Conservation (phyloP, 2,329 filamentous ascomycete genomes). For the Diaporthe aspalathi region DNA sequence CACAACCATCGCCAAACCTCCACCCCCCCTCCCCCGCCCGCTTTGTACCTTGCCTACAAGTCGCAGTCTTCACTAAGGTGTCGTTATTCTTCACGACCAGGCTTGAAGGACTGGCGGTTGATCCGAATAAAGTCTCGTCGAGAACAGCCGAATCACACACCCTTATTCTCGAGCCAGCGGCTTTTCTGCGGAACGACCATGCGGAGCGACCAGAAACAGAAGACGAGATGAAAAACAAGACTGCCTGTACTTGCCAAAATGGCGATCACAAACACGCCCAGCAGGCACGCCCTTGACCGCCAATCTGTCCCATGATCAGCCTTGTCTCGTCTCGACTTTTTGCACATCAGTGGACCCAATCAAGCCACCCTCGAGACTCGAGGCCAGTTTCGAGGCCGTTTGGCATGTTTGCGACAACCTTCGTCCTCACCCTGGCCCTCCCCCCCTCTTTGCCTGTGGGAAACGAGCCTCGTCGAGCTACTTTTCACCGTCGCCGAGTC, state of each 20-base stretch:
- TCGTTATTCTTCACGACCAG: neutral
- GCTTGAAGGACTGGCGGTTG: neutral
- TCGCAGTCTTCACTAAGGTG: neutral
- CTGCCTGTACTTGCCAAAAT: constrained; percentile 7
- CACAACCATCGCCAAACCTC: neutral
- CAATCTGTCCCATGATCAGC: constrained; percentile 27
- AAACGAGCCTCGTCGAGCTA: neutral
- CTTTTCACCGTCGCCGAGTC: constrained; percentile 17
- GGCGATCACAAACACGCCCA: constrained; percentile 34
- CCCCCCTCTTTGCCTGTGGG: neutral
- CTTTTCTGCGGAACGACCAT: constrained; percentile 15
- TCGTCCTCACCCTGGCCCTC: constrained; percentile 1
- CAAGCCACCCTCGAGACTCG: constrained; percentile 14
- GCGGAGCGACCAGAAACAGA: constrained; percentile 11
- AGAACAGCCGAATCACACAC: neutral
- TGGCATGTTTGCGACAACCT: constrained; percentile 29
- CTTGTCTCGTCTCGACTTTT: constrained; percentile 38
- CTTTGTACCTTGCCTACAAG: neutral
- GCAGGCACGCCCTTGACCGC: constrained; percentile 20
- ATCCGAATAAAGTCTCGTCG: neutral
- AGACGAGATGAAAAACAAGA: constrained; percentile 26
- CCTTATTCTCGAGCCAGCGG: neutral
- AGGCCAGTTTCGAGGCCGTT: constrained; percentile 33
- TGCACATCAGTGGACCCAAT: constrained; percentile 32
- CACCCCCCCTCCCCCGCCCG: neutral